These are phyloP conservation scores for Pseudoperonospora humuli DNA, from an alignment of 352 stramenopile species.

Conservation along the genomic window DNA sequence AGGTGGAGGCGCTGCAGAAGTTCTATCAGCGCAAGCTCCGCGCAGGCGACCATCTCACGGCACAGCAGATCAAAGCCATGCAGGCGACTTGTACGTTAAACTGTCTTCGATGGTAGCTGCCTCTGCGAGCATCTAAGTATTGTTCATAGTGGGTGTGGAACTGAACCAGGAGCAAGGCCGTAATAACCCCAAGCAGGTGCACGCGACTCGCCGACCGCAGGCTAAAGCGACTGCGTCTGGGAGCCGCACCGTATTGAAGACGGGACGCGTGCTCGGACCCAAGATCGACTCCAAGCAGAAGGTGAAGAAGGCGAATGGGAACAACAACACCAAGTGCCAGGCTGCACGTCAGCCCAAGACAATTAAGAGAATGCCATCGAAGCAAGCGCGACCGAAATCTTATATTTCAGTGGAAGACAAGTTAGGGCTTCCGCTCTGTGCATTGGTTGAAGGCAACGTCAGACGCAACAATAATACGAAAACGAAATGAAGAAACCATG, in stretches of 20 bases:
- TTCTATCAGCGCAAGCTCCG: conserved; percentile 74
- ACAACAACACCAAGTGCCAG: conserved; percentile 19
- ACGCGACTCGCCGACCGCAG: conserved; percentile 35
- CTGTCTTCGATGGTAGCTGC: not conserved
- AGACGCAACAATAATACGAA: conserved; percentile 28
- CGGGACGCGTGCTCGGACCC: conserved; percentile 54
- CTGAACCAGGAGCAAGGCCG: conserved; percentile 5
- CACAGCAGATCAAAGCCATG: conserved; percentile 41
- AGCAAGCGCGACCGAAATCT: conserved; percentile 1
- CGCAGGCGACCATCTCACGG: conserved; percentile 33
- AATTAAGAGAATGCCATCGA: conserved; percentile 18
- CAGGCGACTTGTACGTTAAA: conserved; percentile 30
- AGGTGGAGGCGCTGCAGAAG: conserved; percentile 79
- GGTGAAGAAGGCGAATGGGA: conserved; percentile 9
- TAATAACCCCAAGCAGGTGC: conserved; percentile 40
- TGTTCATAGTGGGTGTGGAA: conserved; percentile 15
- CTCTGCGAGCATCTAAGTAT: not conserved
- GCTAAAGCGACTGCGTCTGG: conserved; percentile 32
- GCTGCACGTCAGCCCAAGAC: conserved; percentile 19
- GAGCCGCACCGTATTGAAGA: conserved; percentile 44
- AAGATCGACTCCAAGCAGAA: conserved; percentile 19
- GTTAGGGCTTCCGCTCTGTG: conserved; percentile 55
- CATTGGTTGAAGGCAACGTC: conserved; percentile 31
- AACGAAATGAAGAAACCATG: conserved; percentile 24
- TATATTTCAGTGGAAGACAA: conserved; percentile 55